Percentiles rank a stretch among this genome's conserved stretches.
Conservation (phyloP, 495 filamentous ascomycete species). For the Aspergillus sclerotioniger region DNA sequence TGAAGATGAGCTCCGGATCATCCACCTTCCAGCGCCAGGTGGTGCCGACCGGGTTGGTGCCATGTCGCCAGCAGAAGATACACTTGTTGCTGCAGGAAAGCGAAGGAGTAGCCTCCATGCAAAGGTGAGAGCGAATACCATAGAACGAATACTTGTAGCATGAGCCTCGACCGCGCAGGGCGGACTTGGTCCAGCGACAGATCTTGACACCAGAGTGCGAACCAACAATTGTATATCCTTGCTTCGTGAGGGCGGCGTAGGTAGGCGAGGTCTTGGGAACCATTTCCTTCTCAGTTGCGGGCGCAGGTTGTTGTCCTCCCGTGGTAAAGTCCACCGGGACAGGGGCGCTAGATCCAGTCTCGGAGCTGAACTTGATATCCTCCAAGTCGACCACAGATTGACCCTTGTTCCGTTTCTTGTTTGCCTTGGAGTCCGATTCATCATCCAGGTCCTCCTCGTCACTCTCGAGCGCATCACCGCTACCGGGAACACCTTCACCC, state of each 20-base stretch:
- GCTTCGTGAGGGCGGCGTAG: constrained; percentile 83
- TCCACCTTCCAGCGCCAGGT: constrained; percentile 96
- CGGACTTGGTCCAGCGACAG: constrained; percentile 97
- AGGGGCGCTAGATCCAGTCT: constrained; percentile 37
- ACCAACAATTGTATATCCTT: constrained; percentile 92
- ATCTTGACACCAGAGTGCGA: constrained; percentile 97
- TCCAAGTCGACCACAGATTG: constrained; percentile 72
- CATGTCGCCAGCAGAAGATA: constrained; percentile 98
- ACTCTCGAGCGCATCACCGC: constrained; percentile 79
- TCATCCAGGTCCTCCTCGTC: constrained; percentile 67
- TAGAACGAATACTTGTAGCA: constrained; percentile 99
- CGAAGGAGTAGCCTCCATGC: constrained; percentile 96
- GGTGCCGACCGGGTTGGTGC: constrained; percentile 94
- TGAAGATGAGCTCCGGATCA: constrained; percentile 81
- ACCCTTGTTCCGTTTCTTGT: constrained; percentile 38
- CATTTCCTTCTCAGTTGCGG: constrained; percentile 73
- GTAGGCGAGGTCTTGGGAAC: constrained; percentile 88
- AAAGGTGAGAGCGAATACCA: constrained; percentile 90
- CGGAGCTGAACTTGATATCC: constrained; percentile 65
- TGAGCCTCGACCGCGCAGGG: constrained; percentile 88
- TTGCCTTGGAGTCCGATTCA: constrained; percentile 33
- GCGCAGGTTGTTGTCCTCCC: constrained; percentile 46
- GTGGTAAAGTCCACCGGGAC: constrained; percentile 88
- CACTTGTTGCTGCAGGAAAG: constrained; percentile 97
- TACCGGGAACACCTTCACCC: constrained; percentile 77